phyloP scores from a whole-genome alignment of 2,329 filamentous ascomycete species.

The Beauveria pseudobassiana region DNA sequence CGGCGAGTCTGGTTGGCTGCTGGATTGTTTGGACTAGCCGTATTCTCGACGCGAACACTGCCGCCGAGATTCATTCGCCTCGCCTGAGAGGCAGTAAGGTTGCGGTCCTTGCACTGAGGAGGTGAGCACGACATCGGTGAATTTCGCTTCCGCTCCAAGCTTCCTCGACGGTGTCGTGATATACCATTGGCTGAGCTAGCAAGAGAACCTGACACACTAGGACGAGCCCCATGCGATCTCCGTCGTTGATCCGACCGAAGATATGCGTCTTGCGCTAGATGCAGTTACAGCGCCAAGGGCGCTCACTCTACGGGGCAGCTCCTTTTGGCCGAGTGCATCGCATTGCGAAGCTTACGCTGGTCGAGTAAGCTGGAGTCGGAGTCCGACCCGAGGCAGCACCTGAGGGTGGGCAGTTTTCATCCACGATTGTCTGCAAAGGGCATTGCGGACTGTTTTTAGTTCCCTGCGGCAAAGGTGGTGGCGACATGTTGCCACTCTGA shows the following conservation, averaged over 20 bases:
- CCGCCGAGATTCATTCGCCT: conserved; percentile 49
- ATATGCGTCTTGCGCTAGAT: conserved; percentile 35
- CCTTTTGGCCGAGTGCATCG: conserved; percentile 45
- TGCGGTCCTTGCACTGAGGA: conserved; percentile 30
- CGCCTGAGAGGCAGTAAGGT: conserved; percentile 48
- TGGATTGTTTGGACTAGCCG: conserved; percentile 20
- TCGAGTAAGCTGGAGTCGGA: conserved; percentile 45
- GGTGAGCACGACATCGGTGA: conserved; percentile 48
- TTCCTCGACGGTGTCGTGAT: conserved; percentile 44
- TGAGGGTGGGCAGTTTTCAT: conserved; percentile 45
- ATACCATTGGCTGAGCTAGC: conserved; percentile 49
- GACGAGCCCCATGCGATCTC: conserved; percentile 19
- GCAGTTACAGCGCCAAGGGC: conserved; percentile 27
- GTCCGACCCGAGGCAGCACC: conserved; percentile 33
- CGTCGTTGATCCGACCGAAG: conserved; percentile 33
- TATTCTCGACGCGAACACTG: conserved; percentile 26
- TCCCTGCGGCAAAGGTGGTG: conserved; percentile 29
- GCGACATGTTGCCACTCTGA: conserved; percentile 44
- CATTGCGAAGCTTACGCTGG: conserved; percentile 46
- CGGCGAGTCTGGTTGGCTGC: conserved; percentile 22
- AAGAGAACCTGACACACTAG: conserved; percentile 34
- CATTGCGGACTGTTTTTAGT: conserved; percentile 25
- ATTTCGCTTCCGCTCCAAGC: conserved; percentile 42
- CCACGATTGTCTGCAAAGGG: conserved; percentile 30
- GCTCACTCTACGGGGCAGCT: conserved; percentile 35